Evolutionary conservation across 1,284 basidiomycete genomes (phyloP).

Genomic region (Irpex sp.): DNA sequence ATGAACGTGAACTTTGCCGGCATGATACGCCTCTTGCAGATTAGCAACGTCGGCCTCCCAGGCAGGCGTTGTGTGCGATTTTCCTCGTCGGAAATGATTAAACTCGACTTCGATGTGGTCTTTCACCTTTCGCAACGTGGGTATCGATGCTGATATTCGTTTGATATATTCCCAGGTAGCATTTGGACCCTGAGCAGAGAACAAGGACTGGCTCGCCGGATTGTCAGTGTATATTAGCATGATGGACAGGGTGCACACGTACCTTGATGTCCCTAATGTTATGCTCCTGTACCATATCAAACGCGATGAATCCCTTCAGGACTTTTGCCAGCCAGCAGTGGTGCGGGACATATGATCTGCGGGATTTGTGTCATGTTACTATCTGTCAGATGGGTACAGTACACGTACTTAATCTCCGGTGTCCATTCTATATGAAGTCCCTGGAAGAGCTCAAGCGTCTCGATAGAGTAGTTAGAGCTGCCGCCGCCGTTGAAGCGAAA

Average conservation of each 20-base stretch:
- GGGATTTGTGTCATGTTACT: conserved; percentile 29
- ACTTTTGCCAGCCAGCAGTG: conserved; percentile 35
- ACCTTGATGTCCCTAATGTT: conserved; percentile 17
- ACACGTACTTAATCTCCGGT: conserved; percentile 3
- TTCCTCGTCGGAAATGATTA: conserved; percentile 9
- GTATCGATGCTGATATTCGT: conserved; percentile 9
- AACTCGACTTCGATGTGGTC: conserved; percentile 11
- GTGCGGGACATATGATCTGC: conserved; percentile 31
- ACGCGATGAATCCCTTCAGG: conserved; percentile 21
- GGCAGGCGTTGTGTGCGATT: conserved; percentile 8
- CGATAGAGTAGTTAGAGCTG: conserved; percentile 29
- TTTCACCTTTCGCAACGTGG: conserved; percentile 9
- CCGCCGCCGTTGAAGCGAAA: conserved; percentile 28
- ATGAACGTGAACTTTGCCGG: background rate
- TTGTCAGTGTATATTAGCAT: conserved; percentile 2
- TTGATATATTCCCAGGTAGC: conserved; percentile 8
- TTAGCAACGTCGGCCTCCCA: conserved; percentile 7
- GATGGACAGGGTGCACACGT: background rate
- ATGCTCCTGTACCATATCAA: conserved; percentile 19
- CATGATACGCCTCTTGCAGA: conserved; percentile 4
- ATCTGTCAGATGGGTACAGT: conserved; percentile 26
- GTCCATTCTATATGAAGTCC: conserved; percentile 31
- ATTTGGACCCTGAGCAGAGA: conserved; percentile 5
- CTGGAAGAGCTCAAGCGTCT: conserved; percentile 34
- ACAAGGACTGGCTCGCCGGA: no score